These are phyloP conservation scores for Stropharia rugosoannulata DNA, from an alignment of 768 basidiomycete genomes.

Conservation along the genomic window DNA sequence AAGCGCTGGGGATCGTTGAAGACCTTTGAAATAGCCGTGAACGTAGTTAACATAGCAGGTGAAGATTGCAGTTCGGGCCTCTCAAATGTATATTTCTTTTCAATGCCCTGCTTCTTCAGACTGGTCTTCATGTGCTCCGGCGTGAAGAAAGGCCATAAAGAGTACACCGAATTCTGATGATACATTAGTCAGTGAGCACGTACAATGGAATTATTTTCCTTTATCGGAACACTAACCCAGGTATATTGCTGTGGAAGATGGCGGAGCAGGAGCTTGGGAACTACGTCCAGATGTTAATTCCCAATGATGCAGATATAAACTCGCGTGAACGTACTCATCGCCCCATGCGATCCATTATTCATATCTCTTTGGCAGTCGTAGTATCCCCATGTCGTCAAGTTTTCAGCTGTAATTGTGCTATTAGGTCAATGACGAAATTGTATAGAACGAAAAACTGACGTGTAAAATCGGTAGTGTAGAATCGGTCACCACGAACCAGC, in stretches of 20 bases:
- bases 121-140: conserved; percentile 42
- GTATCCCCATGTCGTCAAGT: conserved; percentile 53
- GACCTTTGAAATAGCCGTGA: conserved; percentile 27
- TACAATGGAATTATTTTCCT: neutral
- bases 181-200: conserved; percentile 9
- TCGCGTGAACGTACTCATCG: conserved; percentile 25
- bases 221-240: conserved; percentile 21
- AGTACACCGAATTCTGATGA: conserved; percentile 48
- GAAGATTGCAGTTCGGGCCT: conserved; percentile 25
- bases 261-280: conserved; percentile 43
- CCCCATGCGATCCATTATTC: conserved; percentile 37
- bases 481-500: conserved; percentile 53
- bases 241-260: conserved; percentile 42
- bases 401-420: conserved; percentile 25
- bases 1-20: conserved; percentile 31
- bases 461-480: conserved; percentile 51
- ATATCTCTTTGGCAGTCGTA: conserved; percentile 44
- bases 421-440: neutral
- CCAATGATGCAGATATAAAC: neutral
- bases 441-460: conserved; percentile 9
- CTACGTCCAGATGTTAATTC: conserved; percentile 15
- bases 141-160: conserved; percentile 67
- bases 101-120: conserved; percentile 37
- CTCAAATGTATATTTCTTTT: conserved; percentile 39
- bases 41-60: conserved; percentile 10